Evolutionary conservation across 495 filamentous ascomycete species (phyloP).

Genomic region (Talaromyces proteolyticus): DNA sequence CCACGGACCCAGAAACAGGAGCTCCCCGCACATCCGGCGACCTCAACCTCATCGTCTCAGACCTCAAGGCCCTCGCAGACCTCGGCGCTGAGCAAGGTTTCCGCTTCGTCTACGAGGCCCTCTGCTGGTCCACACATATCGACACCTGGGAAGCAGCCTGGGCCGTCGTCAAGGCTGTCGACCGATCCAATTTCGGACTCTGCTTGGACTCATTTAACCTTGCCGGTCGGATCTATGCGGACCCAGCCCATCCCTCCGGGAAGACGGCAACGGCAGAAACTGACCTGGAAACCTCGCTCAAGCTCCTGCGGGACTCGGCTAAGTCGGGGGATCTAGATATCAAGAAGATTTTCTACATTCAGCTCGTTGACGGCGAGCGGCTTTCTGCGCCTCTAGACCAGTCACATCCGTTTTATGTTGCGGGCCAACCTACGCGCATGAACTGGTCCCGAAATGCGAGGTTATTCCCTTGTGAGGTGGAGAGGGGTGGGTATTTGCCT

Average conservation of each 20-base stretch:
- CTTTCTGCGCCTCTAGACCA: conserved; percentile 54
- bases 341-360: conserved; percentile 71
- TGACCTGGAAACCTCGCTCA: conserved; percentile 54
- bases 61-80: conserved; percentile 62
- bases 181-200: conserved; percentile 69
- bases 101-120: conserved; percentile 70
- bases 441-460: conserved; percentile 76
- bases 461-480: conserved; percentile 68
- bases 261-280: conserved; percentile 54
- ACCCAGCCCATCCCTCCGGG: conserved; percentile 52
- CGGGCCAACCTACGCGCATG: conserved; percentile 65
- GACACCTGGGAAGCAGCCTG: conserved; percentile 71
- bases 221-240: conserved; percentile 66
- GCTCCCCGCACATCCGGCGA: too few species aligned
- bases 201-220: conserved; percentile 84
- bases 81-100: conserved; percentile 54
- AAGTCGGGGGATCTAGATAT: too few species aligned
- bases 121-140: conserved; percentile 68
- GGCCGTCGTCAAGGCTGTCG: conserved; percentile 56
- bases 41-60: conserved; percentile 51
- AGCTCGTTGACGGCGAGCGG: conserved; percentile 71
- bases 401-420: conserved; percentile 58
- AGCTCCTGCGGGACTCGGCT: conserved; percentile 47
- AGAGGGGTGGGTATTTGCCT: conserved; percentile 67
- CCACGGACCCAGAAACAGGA: conserved; percentile 45